Evolutionary conservation across 1,139 yeast genomes (phyloP), one percentile per base, ranked within the genome.

Genomic region (Sugiyamaella japonica): DNA sequence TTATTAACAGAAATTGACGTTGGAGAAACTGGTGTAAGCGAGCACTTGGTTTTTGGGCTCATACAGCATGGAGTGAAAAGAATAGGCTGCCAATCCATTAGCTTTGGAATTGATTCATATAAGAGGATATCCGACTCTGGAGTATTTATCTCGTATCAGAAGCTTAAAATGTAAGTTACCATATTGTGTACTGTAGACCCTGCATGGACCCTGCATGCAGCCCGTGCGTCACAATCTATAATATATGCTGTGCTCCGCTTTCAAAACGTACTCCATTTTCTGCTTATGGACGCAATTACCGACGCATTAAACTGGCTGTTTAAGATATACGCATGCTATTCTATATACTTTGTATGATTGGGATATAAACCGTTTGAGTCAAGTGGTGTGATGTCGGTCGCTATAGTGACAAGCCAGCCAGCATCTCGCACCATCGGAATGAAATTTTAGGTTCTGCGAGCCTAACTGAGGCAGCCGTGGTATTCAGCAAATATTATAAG

Each of bases 71-170:
- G 51, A 5, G 44, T 40, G 10, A 38, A 17, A 13, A 13, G 32
- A 12, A 40, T 48, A 17, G 51, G 51, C 38, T 48, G 51, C 23
- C 29, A 48, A 40, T 39, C 44, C 7, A 34, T 48, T 29, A 17
- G 37, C 5, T 31, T 48, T 12, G 31, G 42, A n/a, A 7, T 48
- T 12, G 51, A 48, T 32, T 39, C 40, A 2, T 31, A 39, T 28
- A 12, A 17, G 15, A 38, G 17, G 28, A 36, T 47, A 16, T 31
- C 36, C 13, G 7, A 8, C 9, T 32, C 48, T 5, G 16, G 31
- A 15, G 15, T 31, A 8, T 8, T 15, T 31, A 40, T 40, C 10
- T 23, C 17, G 7, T 40, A 13, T 10, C 15, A 12, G 12, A 23
- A 40, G 13, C 32, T 40, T 6, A 40, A 23, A 5, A 3, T 40